Base-by-base conservation (phyloP, 495 filamentous ascomycete species). In the Jackrogersella minutella region DNA sequence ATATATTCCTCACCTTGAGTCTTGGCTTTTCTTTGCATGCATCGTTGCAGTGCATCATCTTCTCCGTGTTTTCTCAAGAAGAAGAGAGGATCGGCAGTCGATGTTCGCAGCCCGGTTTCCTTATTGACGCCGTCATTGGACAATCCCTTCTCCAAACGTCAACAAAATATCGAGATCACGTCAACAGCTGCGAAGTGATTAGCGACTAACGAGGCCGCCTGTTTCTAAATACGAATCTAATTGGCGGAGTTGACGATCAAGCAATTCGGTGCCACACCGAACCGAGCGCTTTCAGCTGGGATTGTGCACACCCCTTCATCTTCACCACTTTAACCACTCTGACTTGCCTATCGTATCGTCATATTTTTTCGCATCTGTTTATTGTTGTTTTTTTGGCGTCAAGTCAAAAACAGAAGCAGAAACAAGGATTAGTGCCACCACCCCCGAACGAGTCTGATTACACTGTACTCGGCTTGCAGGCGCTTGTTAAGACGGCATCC, bases 91-190 rank as follows among this genome's bases (percentile, higher is more conserved):
- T 47, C 46, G 58, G 52, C 62, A 16, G n/a, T n/a, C n/a, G n/a
- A 49, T 41, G 33, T 33, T 33, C 33, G 51, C 34, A 60, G 33
- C 26, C 40, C 43, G 37, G 21, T n/a, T 46, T 17, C 17, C 40
- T 52, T 63, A 55, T 62, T 63, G 39, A 49, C 58, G 33, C 52
- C 49, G 37, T 34, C 37, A 70, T 70, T 70, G 67, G 67, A 51
- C 67, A 70, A 70, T 70, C 67, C 62, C 67, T 70, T 59, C 58
- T 66, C 34, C 41, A 66, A 70, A 66, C 62, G 62, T 66, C 62
- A 62, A 70, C 62, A 66, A 62, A 13, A 64, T 69, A 64, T 70
- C 67, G 57, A 70, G 58, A 63, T 70, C 67, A 70, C 67, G 62
- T 66, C 62, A 70, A 70, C 62, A 55, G 36, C 60, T 64, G 61